Base-by-base conservation (phyloP, 1,284 basidiomycete genomes). In the Flammula alnicola region DNA sequence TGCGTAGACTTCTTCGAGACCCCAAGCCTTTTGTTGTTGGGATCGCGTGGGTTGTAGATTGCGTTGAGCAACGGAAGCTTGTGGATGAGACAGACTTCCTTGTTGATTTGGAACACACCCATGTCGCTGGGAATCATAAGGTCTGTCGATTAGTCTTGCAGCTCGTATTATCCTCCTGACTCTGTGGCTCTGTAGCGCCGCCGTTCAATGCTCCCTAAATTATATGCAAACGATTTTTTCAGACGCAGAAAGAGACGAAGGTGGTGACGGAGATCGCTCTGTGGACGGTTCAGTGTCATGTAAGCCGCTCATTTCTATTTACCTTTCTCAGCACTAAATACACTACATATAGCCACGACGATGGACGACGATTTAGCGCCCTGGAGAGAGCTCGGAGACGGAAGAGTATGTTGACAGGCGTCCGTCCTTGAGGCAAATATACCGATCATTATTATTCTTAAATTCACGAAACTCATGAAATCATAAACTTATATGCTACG, bases 41-140 rank as follows among this genome's bases (percentile, higher is more conserved):
- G 9, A 91, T 95, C 56, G 86, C 82, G n/a, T 97, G 94, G 94
- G 90, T 96, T 2, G 91, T 93, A 1, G 83, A 88, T 59, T 93
- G 90, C 57, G 88, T 83, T 9, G 92, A 95, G 63, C 78, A 84
- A 49, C 77, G 83, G 17, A 68, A 70, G 32, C 78, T 71, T 35
- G 79, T 90, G 2, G 84, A 86, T 6, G 93, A 95, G 63, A 68
- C 71, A 2, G 75, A 72, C 26, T 93, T 84, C 65, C 62, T 79
- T 17, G 80, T 96, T 42, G 82, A 93, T 58, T 71, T 93, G 2
- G 83, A 83, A 19, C 72, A 78, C 35, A 77, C 84, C 47, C 86
- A 86, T 51, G 75, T 91, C 19, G 84, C 86, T 3, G 81, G 80
- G 12, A 72, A 70, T 27, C 80, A 79, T 57, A 91, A 89, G 79